Percentiles rank a stretch among this genome's conserved stretches.
These are phyloP conservation scores for Microsporum canis DNA, from an alignment of 2,329 filamentous ascomycete genomes.

Conservation along the genomic window DNA sequence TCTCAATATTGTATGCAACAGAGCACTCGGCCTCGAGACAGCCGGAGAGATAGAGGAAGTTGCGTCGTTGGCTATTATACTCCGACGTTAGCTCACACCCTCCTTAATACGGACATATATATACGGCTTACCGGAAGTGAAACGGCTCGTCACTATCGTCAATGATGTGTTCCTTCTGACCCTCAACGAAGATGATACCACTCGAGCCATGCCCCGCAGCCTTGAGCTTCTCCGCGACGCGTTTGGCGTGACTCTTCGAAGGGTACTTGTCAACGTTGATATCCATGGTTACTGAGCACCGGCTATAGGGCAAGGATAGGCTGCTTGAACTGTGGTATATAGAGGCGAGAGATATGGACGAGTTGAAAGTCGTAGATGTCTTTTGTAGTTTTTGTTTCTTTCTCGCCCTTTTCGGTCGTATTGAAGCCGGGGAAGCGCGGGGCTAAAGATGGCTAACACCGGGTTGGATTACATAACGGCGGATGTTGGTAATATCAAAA, in stretches of 20 bases:
- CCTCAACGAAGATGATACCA: slow-evolving; percentile 80
- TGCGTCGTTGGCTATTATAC: slow-evolving; percentile 55
- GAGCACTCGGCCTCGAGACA: slow-evolving; percentile 70
- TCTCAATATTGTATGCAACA: slow-evolving; percentile 66
- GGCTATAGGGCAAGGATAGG: neutral
- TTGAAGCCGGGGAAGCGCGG: neutral
- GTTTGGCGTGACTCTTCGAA: slow-evolving; percentile 73
- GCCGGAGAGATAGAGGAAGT: slow-evolving; percentile 91
- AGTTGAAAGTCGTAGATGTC: neutral
- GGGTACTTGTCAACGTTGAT: slow-evolving; percentile 55
- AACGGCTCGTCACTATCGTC: slow-evolving; percentile 82
- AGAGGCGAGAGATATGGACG: neutral
- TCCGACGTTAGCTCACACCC: neutral
- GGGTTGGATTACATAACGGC: slow-evolving; percentile 1
- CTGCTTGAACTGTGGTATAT: neutral
- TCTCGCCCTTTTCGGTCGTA: slow-evolving; percentile 6
- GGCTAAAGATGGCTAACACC: slow-evolving; percentile 1
- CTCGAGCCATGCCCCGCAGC: slow-evolving; percentile 50
- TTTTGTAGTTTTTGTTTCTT: slow-evolving; percentile 6
- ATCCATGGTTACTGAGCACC: slow-evolving; percentile 9
- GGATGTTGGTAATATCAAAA: neutral
- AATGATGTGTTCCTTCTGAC: slow-evolving; percentile 64
- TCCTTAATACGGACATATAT: neutral
- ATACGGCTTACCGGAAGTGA: slow-evolving; percentile 56
- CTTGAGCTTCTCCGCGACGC: slow-evolving; percentile 69